phyloP scores from a whole-genome alignment of 345 rosid genomes.

The Gossypium arboreum region DNA sequence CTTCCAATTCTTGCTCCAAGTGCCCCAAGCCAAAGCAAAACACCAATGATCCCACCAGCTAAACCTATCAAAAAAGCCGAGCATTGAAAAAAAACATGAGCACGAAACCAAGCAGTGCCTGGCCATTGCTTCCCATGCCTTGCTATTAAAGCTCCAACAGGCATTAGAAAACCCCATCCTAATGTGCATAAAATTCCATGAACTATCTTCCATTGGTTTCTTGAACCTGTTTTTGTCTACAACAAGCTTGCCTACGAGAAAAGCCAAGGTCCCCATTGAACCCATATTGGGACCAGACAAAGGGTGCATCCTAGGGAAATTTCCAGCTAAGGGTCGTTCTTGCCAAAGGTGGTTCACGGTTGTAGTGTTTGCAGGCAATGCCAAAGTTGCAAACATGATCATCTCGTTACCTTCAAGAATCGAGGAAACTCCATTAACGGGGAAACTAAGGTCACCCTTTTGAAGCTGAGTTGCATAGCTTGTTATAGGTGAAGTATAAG shows the following conservation, averaged over 20 bases:
- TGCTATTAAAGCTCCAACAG: constrained; percentile 6
- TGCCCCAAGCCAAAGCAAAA: background rate
- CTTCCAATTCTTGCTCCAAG: background rate
- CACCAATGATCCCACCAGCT: background rate
- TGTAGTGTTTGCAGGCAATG: background rate
- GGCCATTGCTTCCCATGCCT: background rate
- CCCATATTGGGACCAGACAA: background rate
- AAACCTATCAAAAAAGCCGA: background rate
- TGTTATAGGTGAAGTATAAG: constrained; percentile 4
- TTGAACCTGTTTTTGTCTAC: background rate
- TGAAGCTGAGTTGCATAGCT: constrained; percentile 6
- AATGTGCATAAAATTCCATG: constrained; percentile 1
- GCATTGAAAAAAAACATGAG: background rate
- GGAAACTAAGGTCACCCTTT: background rate
- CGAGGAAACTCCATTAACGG: background rate
- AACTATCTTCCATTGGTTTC: background rate
- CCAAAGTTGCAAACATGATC: background rate
- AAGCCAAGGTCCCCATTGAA: background rate
- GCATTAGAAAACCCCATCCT: constrained; percentile 2
- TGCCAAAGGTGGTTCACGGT: constrained; percentile 5
- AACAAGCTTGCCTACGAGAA: background rate
- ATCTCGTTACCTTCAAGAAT: background rate
- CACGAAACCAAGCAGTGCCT: background rate
- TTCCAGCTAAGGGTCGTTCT: background rate
- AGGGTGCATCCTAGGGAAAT: background rate